Conservation (phyloP, 129 eudicot species). For the Mikania micrantha region DNA sequence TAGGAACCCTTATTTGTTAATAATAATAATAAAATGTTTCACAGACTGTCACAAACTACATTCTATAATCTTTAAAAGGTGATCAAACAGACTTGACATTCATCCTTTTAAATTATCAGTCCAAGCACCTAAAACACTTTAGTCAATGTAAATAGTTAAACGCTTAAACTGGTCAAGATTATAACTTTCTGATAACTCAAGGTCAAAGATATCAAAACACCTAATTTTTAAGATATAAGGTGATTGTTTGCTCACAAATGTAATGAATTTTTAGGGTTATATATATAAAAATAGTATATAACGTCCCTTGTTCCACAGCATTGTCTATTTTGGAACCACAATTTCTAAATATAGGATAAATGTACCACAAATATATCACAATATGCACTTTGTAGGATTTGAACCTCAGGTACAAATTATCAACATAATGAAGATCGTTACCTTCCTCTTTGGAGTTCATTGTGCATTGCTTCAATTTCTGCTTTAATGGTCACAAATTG, state of each 20-base stretch:
- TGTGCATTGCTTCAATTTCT: constrained; percentile 49
- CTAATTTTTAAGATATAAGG: no score
- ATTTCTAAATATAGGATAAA: no score
- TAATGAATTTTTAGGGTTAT: constrained; percentile 1
- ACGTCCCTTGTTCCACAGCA: no score
- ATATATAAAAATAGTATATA: not conserved
- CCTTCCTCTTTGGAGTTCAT: constrained; percentile 76
- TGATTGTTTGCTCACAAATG: not conserved
- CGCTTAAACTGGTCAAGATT: no score
- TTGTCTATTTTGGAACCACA: no score
- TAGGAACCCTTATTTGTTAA: not conserved
- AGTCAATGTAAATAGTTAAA: not conserved
- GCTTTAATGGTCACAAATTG: constrained; percentile 27
- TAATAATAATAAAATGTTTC: no score
- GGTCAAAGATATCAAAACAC: not conserved
- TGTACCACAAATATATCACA: no score
- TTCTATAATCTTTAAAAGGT: not conserved
- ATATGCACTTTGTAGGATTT: no score
- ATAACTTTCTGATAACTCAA: no score
- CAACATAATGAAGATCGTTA: not conserved
- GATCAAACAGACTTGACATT: no score
- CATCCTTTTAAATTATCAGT: no score
- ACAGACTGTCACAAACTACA: not conserved
- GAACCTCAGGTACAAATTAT: not conserved
- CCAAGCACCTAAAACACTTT: not conserved